Evolutionary conservation across 371 early-diverging fungal species (phyloP), one percentile per base, ranked within the genome.

Genomic region (Mortierella sp.): DNA sequence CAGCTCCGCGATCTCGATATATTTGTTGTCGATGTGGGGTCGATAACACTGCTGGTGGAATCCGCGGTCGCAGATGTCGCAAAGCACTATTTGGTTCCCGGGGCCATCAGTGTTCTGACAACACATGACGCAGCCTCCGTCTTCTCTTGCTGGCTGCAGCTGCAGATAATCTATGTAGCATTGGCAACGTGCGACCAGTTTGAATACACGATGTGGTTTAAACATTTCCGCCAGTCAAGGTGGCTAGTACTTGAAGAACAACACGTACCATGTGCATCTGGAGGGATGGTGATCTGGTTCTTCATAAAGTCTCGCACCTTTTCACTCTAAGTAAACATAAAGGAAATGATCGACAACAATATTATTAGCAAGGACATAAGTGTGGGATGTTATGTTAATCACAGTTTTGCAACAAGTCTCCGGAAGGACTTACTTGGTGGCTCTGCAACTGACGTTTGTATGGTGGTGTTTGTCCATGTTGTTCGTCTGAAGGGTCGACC

Each of bases 11-110:
- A 74, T 78, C 46, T 83, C 84, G 12, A 78, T 72, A 27, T 71
- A 80, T 29, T 75, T 75, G 60, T 79, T 79, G 2, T 87, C 83
- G 46, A 88, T 83, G 5, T 48, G 29, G 24, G 88, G 88, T 29
- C 63, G 71, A 68, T 87, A 77, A 55, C 88, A 88, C 24, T 54
- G 81, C 71, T 87, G 88, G 75, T 88, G 88, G 71, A 75, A 88
- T 18, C 83, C 81, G 49, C 80, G 70, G 71, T 81, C 83, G 72
- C 88, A 88, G 12, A 41, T 63, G 70, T 87, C 87, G 79, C 88
- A 88, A 0, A 87, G 70, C 2, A 88, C 83, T 55, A 88, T 78
- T 27, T 79, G 74, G 72, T 88, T 87, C 16, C 68, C 78, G 0
- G 71, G 58, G 44, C 72, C 68, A 12, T 75, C 74, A 18, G 73